A percentile compares a stretch with the other conserved stretches of the same genome.
These are phyloP conservation scores for Acorus gramineus DNA, from an alignment of 106 monocot species.

Conservation along the genomic window DNA sequence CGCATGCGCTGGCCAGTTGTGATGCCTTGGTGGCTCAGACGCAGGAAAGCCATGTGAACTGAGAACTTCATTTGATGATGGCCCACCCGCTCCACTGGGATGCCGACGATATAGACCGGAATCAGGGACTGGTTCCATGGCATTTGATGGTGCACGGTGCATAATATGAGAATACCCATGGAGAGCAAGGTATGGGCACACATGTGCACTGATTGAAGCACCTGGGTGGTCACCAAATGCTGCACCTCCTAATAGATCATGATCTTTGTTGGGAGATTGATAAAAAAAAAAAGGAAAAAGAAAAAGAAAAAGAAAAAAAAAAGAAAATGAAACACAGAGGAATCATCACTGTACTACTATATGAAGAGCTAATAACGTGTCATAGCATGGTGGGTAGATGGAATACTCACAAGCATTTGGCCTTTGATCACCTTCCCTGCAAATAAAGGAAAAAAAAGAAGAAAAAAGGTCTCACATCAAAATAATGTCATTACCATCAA, in stretches of 20 bases:
- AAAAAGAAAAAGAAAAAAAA: background rate
- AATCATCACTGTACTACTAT: too few relatives aligned
- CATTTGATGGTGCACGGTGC: slow-evolving; percentile 21
- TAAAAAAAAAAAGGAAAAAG: slow-evolving; percentile 2
- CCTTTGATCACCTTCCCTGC: slow-evolving; percentile 19
- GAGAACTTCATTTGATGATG: slow-evolving; percentile 20
- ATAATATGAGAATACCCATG: slow-evolving; percentile 27
- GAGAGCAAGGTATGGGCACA: slow-evolving; percentile 43
- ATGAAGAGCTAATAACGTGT: too few relatives aligned
- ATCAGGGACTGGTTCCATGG: slow-evolving; percentile 28
- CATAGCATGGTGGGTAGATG: background rate
- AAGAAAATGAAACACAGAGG: background rate
- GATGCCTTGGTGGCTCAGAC: slow-evolving; percentile 33
- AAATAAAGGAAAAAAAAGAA: background rate
- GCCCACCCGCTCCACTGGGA: slow-evolving; percentile 15
- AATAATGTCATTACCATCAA: background rate
- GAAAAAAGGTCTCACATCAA: background rate
- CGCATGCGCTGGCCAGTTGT: slow-evolving; percentile 21
- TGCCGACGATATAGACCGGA: slow-evolving; percentile 25
- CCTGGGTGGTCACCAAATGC: slow-evolving; percentile 31
- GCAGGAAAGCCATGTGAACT: slow-evolving; percentile 23
- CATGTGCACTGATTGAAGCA: slow-evolving; percentile 21
- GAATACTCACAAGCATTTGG: slow-evolving; percentile 27
- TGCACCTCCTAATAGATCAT: slow-evolving; percentile 24
- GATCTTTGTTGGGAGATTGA: slow-evolving; percentile 17